Evolutionary conservation across 2,329 filamentous ascomycete genomes (phyloP).

Genomic region (Domatiomyces globalis): DNA sequence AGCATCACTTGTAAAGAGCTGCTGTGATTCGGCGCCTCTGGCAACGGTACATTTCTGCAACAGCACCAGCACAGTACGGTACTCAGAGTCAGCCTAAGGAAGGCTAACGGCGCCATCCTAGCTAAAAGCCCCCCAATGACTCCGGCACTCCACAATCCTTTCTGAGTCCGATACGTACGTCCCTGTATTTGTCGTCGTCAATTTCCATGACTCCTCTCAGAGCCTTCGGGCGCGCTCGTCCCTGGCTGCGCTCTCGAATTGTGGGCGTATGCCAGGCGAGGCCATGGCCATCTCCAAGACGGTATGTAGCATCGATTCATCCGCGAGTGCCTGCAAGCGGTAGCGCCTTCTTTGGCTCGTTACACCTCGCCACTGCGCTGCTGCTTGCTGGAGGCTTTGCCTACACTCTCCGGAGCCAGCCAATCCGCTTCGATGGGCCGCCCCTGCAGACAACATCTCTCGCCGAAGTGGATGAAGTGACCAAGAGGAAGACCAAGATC

Average conservation of each 20-base stretch:
- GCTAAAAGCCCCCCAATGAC: no score
- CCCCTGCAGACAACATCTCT: constrained; percentile 38
- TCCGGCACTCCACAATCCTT: no score
- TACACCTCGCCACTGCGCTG: neutral
- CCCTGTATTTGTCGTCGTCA: neutral
- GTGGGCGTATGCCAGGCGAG: neutral
- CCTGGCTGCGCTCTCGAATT: neutral
- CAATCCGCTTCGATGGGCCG: constrained; percentile 20
- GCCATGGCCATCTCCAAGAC: neutral
- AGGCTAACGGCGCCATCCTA: no score
- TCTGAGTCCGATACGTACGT: neutral
- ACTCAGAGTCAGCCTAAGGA: no score
- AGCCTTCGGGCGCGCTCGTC: neutral
- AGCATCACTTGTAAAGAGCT: no score
- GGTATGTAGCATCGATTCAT: neutral
- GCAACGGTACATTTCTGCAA: no score
- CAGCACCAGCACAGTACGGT: no score
- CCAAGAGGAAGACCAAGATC: constrained; percentile 64
- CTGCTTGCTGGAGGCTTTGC: neutral
- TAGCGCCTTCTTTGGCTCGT: neutral
- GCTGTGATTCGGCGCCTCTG: no score
- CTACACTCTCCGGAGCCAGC: neutral
- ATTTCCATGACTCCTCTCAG: neutral
- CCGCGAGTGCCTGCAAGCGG: neutral
- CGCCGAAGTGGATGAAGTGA: constrained; percentile 68